Evolutionary conservation across 2,329 filamentous ascomycete species (phyloP), one percentile per base, ranked within the genome.

Genomic region (Stemphylium beticola): DNA sequence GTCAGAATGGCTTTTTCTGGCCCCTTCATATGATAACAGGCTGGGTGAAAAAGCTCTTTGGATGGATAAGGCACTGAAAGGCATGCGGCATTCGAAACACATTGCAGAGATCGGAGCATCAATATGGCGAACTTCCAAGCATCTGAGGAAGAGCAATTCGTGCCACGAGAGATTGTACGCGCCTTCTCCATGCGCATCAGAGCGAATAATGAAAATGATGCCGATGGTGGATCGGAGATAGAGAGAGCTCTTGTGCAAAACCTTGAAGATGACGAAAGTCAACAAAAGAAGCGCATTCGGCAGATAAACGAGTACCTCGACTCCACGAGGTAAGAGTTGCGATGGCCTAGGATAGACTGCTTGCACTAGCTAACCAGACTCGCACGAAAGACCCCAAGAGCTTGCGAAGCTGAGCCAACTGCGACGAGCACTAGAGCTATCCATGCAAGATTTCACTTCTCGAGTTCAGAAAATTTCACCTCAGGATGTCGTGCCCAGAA

Each of bases 141-240:
- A 43, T 43, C 41, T 2, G 41, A 43, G 9, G 41, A 43, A 20
- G 41, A 43, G 41, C 26, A 43, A 5, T 43, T 33, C 6, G 41
- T 43, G 17, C 41, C 41, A 43, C 26, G 41, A 22, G 41, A 43
- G 29, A 43, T 43, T 22, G 41, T 43, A 12, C 41, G 41, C 14
- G 41, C 17, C 6, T 43, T 43, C 11, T 43, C 41, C 10, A 43
- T 43, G 41, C 41, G 29, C 41, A 43, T 43, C 17, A 32, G 18
- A 11, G 17, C 29, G 8, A 14, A 43, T 20, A 32, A 33, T 43
- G 41, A 33, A 33, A 12, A 22, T 9, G 29, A 18, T 18, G 3
- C 17, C 7, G 41, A 43, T 12, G 10, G 41, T n/a, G 41, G 20
- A 18, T 32, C 41, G 8, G 41, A 43, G 11, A 29, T 43, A 18